Percentiles rank a stretch among this genome's conserved stretches.
Evolutionary conservation across 495 filamentous ascomycete genomes (phyloP).

Genomic region (Penicillium mononematosum): DNA sequence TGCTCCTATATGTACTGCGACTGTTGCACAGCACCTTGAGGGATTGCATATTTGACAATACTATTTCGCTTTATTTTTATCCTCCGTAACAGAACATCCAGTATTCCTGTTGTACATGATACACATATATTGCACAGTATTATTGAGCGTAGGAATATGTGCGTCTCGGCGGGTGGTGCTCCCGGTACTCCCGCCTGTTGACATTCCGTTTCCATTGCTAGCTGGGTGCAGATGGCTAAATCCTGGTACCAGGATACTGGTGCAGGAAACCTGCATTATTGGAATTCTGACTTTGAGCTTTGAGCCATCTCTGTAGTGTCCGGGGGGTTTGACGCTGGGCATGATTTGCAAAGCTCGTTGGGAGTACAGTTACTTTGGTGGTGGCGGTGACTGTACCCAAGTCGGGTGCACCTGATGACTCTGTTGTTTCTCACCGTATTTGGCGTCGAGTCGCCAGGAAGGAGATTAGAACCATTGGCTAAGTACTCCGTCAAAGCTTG

Average conservation of each 20-base stretch:
- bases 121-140: neutral
- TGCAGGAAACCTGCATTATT: conserved; percentile 19
- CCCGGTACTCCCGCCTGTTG: conserved; percentile 4
- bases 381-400: conserved; percentile 1
- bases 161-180: neutral
- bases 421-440: conserved; percentile 6
- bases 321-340: neutral
- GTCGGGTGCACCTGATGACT: neutral
- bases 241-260: conserved; percentile 15
- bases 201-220: conserved; percentile 10
- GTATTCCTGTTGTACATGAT: neutral
- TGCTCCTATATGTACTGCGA: neutral
- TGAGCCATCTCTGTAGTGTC: neutral
- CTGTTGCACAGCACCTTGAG: neutral
- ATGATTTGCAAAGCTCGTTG: neutral
- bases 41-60: neutral
- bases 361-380: neutral
- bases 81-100: neutral
- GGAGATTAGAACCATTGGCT: neutral
- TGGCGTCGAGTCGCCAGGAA: neutral
- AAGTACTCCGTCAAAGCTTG: neutral
- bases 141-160: neutral
- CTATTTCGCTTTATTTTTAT: neutral
- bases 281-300: conserved; percentile 4
- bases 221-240: conserved; percentile 9